phyloP scores from a whole-genome alignment of 768 basidiomycete genomes.

The Coprinopsis cinerea region DNA sequence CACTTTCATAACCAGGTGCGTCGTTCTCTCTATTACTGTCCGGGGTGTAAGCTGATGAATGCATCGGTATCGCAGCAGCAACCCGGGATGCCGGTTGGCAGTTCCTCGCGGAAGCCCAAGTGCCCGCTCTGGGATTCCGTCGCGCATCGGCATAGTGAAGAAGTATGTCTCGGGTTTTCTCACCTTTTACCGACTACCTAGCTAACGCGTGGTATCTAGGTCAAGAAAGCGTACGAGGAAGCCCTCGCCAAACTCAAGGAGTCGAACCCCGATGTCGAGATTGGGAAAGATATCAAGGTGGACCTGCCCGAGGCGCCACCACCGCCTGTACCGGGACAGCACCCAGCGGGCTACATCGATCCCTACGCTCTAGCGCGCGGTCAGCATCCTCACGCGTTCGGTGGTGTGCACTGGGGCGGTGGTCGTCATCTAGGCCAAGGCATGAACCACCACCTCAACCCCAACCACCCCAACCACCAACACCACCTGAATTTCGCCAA shows the following conservation, averaged over 20 bases:
- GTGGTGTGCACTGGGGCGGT: background rate
- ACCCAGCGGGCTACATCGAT: background rate
- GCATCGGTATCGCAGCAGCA: conserved; percentile 3
- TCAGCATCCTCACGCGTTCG: background rate
- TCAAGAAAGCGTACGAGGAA: conserved; percentile 58
- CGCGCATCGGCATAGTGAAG: conserved; percentile 58
- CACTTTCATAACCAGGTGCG: conserved; percentile 56
- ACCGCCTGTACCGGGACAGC: background rate
- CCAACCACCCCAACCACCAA: too few species aligned
- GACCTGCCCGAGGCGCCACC: conserved; percentile 42
- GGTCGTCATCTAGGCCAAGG: too few species aligned
- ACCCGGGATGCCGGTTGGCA: conserved; percentile 15
- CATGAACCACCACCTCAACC: background rate
- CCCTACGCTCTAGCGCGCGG: background rate
- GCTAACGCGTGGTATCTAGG: conserved; percentile 33
- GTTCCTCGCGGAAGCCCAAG: conserved; percentile 20
- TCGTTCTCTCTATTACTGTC: conserved; percentile 4
- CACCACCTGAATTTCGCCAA: too few species aligned
- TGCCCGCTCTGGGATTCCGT: conserved; percentile 67
- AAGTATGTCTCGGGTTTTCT: conserved; percentile 42
- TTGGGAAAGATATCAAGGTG: conserved; percentile 51
- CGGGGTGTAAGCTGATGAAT: background rate
- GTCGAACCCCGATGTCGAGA: conserved; percentile 55
- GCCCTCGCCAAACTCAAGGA: conserved; percentile 59
- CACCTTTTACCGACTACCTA: background rate